Evolutionary conservation across 139 green algal species (phyloP).

Genomic region (Chlamydomonas asymmetrica): DNA sequence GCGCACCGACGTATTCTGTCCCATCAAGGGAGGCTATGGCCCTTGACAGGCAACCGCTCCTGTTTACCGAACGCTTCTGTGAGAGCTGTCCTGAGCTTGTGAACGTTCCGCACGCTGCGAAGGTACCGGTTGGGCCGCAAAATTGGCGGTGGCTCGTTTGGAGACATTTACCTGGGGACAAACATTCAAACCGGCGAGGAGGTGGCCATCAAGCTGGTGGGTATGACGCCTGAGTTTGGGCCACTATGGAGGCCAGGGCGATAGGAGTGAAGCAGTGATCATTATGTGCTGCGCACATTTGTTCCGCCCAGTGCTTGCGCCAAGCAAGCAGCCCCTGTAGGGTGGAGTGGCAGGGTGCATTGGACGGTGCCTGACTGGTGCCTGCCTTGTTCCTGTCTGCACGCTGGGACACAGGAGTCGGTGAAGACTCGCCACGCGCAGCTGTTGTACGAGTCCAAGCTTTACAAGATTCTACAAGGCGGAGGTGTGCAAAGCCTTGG

Average conservation of each 20-base stretch:
- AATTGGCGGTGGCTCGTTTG: conserved; percentile 46
- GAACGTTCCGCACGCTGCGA: not conserved
- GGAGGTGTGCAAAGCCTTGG: conserved; percentile 65
- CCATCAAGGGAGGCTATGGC: too few relatives aligned
- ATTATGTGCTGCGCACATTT: not conserved
- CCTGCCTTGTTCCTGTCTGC: not conserved
- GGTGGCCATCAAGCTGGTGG: conserved; percentile 99
- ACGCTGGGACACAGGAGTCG: conserved; percentile 69
- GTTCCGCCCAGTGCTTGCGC: not conserved
- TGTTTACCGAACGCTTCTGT: too few relatives aligned
- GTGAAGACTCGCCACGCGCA: conserved; percentile 90
- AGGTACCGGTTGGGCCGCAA: conserved; percentile 52
- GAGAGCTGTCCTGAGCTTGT: not conserved
- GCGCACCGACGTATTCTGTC: too few relatives aligned
- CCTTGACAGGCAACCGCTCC: too few relatives aligned
- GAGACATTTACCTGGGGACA: conserved; percentile 75
- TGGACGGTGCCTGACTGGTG: too few relatives aligned
- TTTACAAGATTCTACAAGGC: conserved; percentile 95
- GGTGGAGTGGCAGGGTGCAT: too few relatives aligned
- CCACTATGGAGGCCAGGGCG: too few relatives aligned
- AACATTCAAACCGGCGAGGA: conserved; percentile 98
- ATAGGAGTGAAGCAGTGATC: too few relatives aligned
- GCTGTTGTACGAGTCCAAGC: conserved; percentile 93
- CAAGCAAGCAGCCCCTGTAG: not conserved
- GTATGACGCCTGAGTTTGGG: conserved; percentile 34